Evolutionary conservation across 768 basidiomycete genomes (phyloP), one percentile per base, ranked within the genome.

Genomic region (Lanmaoa rubissima): DNA sequence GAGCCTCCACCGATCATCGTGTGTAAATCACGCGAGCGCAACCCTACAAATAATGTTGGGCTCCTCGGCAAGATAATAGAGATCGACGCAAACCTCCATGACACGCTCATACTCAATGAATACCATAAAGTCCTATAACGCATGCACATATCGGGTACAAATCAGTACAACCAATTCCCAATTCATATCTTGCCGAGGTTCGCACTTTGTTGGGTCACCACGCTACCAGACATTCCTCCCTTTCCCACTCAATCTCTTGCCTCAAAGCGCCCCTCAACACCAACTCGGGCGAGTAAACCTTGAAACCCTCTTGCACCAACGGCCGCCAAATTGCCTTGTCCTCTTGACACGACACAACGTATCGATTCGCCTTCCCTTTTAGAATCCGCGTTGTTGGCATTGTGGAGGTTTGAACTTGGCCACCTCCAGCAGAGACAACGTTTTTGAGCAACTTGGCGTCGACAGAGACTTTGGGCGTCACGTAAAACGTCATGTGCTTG

Each of bases 281-380:
- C 28, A 93, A 73, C 66, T 92, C 90, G 31, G 81, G 78, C 0
- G 79, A 80, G 69, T 90, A 92, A n/a, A 93, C 78, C 19, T 76
- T 75, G 60, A 79, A 73, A 0, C 81, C 76, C 14, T 74, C 74
- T 19, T 80, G 64, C 0, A 74, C 74, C 40, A 92, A 74, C 8
- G 86, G 79, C 26, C 82, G 72, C 90, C 91, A 93, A 16, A 87
- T 80, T 2, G 78, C 73, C 26, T 72, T 73, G 60, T 93, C 92
- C 24, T 82, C 84, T 28, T 71, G 69, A 56, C 83, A 84, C 0
- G 90, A 90, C 31, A 94, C 77, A 32, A 92, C 77, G 65, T 82
- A 78, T 35, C 87, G 79, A 19, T 79, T 71, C 24, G 61, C 58
- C 46, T 79, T 78, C 2, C 78, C 78, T 34, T 74, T 80, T 21